Evolutionary conservation across 495 filamentous ascomycete genomes (phyloP).

Genomic region (Aspergillus hancockii): DNA sequence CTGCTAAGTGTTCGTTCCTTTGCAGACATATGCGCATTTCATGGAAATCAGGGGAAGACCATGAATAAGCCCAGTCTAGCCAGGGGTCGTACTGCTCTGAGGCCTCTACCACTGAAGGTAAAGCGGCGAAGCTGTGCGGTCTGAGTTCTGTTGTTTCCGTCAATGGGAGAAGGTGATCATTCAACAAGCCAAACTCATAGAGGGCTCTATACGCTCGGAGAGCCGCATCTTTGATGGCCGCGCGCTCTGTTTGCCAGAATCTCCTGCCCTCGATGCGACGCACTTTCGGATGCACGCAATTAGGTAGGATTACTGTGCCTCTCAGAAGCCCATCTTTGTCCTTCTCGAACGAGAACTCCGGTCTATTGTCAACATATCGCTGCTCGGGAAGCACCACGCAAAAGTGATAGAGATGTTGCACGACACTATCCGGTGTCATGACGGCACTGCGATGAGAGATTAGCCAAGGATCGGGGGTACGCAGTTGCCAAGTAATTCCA

Average conservation of each 20-base stretch:
- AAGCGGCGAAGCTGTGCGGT: slow-evolving; percentile 5
- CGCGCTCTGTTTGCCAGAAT: slow-evolving; percentile 70
- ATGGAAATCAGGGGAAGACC: slow-evolving; percentile 42
- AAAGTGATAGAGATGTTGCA: slow-evolving; percentile 80
- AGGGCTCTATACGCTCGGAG: slow-evolving; percentile 78
- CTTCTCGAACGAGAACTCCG: slow-evolving; percentile 48
- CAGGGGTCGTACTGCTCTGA: slow-evolving; percentile 65
- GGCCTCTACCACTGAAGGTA: slow-evolving; percentile 47
- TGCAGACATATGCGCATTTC: slow-evolving; percentile 32
- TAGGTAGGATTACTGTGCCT: slow-evolving; percentile 65
- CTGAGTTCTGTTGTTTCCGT: slow-evolving; percentile 28
- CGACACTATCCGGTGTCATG: slow-evolving; percentile 70
- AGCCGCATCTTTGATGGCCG: slow-evolving; percentile 78
- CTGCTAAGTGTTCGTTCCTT: slow-evolving; percentile 28
- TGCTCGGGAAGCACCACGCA: slow-evolving; percentile 62
- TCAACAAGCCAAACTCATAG: slow-evolving; percentile 69
- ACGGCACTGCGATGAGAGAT: slow-evolving; percentile 56
- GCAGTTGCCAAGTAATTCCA: slow-evolving; percentile 1
- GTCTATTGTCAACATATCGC: slow-evolving; percentile 54
- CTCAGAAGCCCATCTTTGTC: slow-evolving; percentile 16
- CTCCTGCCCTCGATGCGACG: slow-evolving; percentile 52
- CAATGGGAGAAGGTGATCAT: slow-evolving; percentile 75
- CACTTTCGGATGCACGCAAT: slow-evolving; percentile 63
- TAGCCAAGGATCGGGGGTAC: neutral
- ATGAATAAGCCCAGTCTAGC: slow-evolving; percentile 57